Base-by-base conservation (phyloP, 208 protist genomes). In the Wallacemonas sp. region DNA sequence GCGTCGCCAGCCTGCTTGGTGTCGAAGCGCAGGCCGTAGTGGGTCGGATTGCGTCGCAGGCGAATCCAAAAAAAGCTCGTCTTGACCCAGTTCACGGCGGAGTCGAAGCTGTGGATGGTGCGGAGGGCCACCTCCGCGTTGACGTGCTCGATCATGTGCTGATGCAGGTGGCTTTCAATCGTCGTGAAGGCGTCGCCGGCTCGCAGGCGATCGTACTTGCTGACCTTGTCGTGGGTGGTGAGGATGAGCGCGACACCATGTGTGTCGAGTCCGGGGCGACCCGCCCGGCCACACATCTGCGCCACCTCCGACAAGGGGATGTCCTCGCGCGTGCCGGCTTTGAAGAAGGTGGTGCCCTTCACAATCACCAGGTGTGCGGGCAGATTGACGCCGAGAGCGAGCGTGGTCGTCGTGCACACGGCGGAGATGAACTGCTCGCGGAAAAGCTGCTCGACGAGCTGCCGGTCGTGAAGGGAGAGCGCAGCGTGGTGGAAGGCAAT, bases 271-370 rank as follows among this genome's bases (percentile, higher is more conserved):
- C 92, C 87, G 0, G 92, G 91, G 3, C 96, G 75, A 0, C 96
- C 96, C 0, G 96, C 94, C 16, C 96, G 76, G 0, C 96, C 96
- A 30, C 99, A 90, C 98, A 99, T 99, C 80, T 99, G 99, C 65
- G 99, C 92, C 2, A 99, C 89, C 75, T 99, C 99, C 3, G 99
- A 85, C 14, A 96, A 66, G 0, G 85, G 91, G 1, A 99, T 69
- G 76, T 99, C 98, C 52, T 92, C 85, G 2, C 88, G 74, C 24
- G 82, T 81, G 43, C 97, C 98, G 32, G 81, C 87, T 71, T 99
- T 98, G 68, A 97, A 99, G 81, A 96, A 99, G 47, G 99, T 98
- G 1, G 98, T 99, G 21, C 99, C 99, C 74, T 99, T 96, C 34
- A 98, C 72, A 1, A 98, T 76, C 1, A 98, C 96, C 9, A 97